Base-by-base conservation (phyloP, 2,329 filamentous ascomycete genomes). In the Pezicula neosporulosa region DNA sequence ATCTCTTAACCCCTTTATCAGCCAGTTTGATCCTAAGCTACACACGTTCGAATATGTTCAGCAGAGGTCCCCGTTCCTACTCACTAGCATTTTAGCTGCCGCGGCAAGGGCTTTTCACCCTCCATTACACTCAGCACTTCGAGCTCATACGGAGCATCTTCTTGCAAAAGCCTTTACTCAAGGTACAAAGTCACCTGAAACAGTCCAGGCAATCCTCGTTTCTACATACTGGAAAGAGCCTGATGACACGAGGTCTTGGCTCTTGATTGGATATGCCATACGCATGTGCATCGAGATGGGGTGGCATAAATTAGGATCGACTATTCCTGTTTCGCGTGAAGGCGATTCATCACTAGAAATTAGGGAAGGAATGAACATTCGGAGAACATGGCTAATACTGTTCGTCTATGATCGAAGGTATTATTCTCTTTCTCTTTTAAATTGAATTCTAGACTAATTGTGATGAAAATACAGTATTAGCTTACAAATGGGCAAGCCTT, bases 191-290 rank as follows among this genome's bases (percentile, higher is more conserved):
- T 73, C 70, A 1, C 58, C 63, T 2, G 71, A 73, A 47, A 66
- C 66, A 6, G 67, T 69, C 1, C 71, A 73, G 51, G 70, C 66
- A 0, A 67, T 72, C 8, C 56, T 70, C n/a, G 56, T 70, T 8
- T 50, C 70, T 6, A 73, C 70, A 2, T 72, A 72, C 53, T 73
- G 70, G 69, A 74, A 73, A 56, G 68, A 72, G 38, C 68, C 69
- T 3, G 66, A 69, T 7, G 71, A 74, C 51, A 70, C 65, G 10
- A 62, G 71, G 12, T 67, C 67, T 4, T 73, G 71, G 70, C 61
- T 69, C 16, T 60, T 67, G 1, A 56, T 73, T 8, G 71, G 71
- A 3, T 71, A 72, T 50, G 68, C 66, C 0, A 72, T 73, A 37
- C 61, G 71, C 7, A 68, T 72, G 59, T 66, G 67, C 46, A 68